phyloP scores from a whole-genome alignment of 352 stramenopile genomes.

The Phytophthora boehmeriae region DNA sequence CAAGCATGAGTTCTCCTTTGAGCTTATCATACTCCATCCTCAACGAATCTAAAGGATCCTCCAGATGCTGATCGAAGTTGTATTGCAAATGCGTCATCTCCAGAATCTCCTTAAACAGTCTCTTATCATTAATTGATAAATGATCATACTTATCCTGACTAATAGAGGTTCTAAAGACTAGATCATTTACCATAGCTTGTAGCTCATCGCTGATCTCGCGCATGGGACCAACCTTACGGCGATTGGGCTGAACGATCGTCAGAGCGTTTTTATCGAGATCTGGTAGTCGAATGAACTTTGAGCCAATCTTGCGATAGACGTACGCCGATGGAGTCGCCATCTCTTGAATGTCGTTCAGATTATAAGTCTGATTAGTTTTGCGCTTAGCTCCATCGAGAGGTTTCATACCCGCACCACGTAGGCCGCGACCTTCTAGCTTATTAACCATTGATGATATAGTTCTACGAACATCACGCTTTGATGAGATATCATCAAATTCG shows the following conservation, averaged over 20 bases:
- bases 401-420: too few relatives aligned
- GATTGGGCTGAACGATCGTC: slow-evolving; percentile 17
- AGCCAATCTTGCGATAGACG: slow-evolving; percentile 7
- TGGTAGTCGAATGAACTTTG: slow-evolving; percentile 7
- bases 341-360: slow-evolving; percentile 20
- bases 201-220: slow-evolving; percentile 4
- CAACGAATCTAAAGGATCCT: slow-evolving; percentile 18
- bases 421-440: too few relatives aligned
- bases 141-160: slow-evolving; percentile 15
- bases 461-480: too few relatives aligned
- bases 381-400: slow-evolving; percentile 6
- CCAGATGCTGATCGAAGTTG: slow-evolving; percentile 3
- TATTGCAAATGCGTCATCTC: slow-evolving; percentile 14
- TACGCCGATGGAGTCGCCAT: slow-evolving; percentile 13
- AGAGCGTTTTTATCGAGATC: slow-evolving; percentile 11
- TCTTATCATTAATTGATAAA: slow-evolving; percentile 16
- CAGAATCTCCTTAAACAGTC: slow-evolving; percentile 16
- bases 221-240: slow-evolving; percentile 12
- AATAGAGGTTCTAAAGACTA: slow-evolving; percentile 9
- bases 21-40: too few relatives aligned
- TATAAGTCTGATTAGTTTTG: slow-evolving; percentile 14
- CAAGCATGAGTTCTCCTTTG: slow-evolving; percentile 10
- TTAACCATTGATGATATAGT: too few relatives aligned
- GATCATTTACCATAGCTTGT: slow-evolving; percentile 10
- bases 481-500: too few relatives aligned